phyloP scores from a whole-genome alignment of 805 yeast species.

The Kodamaea sagamina region DNA sequence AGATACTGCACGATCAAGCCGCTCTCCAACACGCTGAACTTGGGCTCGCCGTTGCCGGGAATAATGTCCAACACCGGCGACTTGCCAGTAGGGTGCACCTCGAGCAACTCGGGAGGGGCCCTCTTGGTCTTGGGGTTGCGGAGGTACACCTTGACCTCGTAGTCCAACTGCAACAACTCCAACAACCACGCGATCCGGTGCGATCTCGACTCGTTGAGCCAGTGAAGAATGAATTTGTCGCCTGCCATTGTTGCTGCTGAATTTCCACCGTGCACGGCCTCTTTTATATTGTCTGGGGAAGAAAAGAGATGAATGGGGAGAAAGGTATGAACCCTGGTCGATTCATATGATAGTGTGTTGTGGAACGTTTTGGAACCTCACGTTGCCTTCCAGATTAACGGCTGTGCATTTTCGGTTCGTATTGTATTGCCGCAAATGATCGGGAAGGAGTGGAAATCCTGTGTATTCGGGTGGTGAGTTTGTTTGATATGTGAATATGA shows the following conservation, averaged over 20 bases:
- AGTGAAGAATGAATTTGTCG: conserved; percentile 29
- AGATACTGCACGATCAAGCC: conserved; percentile 42
- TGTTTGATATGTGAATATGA: too few species aligned
- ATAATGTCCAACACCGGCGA: conserved; percentile 56
- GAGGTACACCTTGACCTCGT: conserved; percentile 54
- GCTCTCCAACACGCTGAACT: conserved; percentile 37
- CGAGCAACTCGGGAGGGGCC: conserved; percentile 42
- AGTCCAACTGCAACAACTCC: conserved; percentile 57
- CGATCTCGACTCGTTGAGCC: conserved; percentile 58
- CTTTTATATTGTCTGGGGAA: too few species aligned
- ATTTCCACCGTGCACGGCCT: not conserved
- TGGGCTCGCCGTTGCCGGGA: conserved; percentile 36
- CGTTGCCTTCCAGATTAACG: too few species aligned
- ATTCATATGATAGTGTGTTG: too few species aligned
- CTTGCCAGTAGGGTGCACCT: conserved; percentile 63
- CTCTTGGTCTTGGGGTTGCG: conserved; percentile 49
- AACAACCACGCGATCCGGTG: conserved; percentile 64
- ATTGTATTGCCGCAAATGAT: too few species aligned
- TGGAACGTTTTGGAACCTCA: too few species aligned
- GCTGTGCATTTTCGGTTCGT: too few species aligned
- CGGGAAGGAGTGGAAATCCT: too few species aligned
- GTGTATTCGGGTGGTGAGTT: too few species aligned
- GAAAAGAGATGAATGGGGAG: too few species aligned
- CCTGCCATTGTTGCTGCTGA: conserved; percentile 9
- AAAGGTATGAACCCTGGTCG: too few species aligned